phyloP scores from a whole-genome alignment of 768 basidiomycete genomes.

The Termitomyces sp. region DNA sequence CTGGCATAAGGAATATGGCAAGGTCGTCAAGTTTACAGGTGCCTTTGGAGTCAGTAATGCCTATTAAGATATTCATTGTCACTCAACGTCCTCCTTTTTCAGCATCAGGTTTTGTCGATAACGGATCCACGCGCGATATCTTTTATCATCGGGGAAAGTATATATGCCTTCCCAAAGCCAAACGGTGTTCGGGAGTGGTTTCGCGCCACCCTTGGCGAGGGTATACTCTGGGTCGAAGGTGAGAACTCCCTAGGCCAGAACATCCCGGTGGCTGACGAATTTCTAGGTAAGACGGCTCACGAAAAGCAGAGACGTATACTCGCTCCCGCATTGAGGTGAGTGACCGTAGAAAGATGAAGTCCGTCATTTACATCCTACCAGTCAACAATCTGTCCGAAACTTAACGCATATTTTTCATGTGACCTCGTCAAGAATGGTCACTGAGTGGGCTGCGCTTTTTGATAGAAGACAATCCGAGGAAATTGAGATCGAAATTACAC shows the following conservation, averaged over 20 bases:
- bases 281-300: slow-evolving; percentile 48
- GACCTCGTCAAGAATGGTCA: slow-evolving; percentile 46
- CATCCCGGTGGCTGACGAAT: not conserved
- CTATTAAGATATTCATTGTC: not conserved
- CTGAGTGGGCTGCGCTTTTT: slow-evolving; percentile 43
- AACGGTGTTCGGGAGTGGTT: slow-evolving; percentile 63
- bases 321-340: slow-evolving; percentile 54
- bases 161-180: slow-evolving; percentile 59
- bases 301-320: slow-evolving; percentile 48
- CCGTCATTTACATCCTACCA: slow-evolving; percentile 14
- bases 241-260: not conserved
- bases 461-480: slow-evolving; percentile 35
- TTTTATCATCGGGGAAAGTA: slow-evolving; percentile 49
- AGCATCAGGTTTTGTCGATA: slow-evolving; percentile 57
- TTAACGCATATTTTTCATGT: slow-evolving; percentile 50
- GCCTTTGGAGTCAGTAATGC: slow-evolving; percentile 39
- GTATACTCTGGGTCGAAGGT: slow-evolving; percentile 68
- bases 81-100: slow-evolving; percentile 9
- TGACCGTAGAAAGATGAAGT: no score
- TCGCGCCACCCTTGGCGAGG: slow-evolving; percentile 52
- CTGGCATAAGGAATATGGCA: slow-evolving; percentile 53
- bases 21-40: slow-evolving; percentile 49
- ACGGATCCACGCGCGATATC: slow-evolving; percentile 48
- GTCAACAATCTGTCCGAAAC: slow-evolving; percentile 49
- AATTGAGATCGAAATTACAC: slow-evolving; percentile 47